Percentiles rank a stretch among this genome's conserved stretches.
These are phyloP conservation scores for Centrapalus pauciflorus DNA, from an alignment of 129 eudicot species.

Conservation along the genomic window DNA sequence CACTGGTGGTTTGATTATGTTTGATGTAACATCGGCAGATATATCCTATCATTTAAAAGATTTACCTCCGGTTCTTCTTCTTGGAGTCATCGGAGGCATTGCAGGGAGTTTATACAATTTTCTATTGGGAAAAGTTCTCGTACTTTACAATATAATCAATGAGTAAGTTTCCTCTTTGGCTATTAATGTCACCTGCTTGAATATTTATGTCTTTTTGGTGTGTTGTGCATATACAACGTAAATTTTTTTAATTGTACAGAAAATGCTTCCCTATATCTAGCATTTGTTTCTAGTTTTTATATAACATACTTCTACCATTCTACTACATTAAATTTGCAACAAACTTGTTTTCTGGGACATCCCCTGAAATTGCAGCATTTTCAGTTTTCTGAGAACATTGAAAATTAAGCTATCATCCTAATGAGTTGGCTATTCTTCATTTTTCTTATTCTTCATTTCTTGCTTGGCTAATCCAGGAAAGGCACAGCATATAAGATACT, in stretches of 20 bases:
- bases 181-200: constrained; percentile 3
- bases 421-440: too few species aligned
- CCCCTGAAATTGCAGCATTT: neutral
- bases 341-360: neutral
- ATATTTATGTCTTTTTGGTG: neutral
- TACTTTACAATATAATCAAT: constrained; percentile 59
- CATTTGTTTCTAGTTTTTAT: too few species aligned
- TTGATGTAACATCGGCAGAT: constrained; percentile 64
- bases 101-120: constrained; percentile 71
- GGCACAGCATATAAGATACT: constrained; percentile 50
- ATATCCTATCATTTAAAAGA: constrained; percentile 67
- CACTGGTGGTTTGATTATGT: constrained; percentile 94
- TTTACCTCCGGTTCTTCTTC: constrained; percentile 77
- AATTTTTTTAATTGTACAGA: too few species aligned
- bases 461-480: constrained; percentile 48
- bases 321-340: neutral
- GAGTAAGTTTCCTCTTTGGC: constrained; percentile 45
- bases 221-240: too few species aligned
- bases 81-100: constrained; percentile 76
- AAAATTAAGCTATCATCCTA: too few species aligned
- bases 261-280: too few species aligned
- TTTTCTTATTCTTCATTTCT: constrained; percentile 3
- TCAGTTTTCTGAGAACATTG: too few species aligned
- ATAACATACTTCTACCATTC: too few species aligned
- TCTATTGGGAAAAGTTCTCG: constrained; percentile 59